Conservation (phyloP, 2,329 filamentous ascomycete genomes). For the Fusarium foetens region DNA sequence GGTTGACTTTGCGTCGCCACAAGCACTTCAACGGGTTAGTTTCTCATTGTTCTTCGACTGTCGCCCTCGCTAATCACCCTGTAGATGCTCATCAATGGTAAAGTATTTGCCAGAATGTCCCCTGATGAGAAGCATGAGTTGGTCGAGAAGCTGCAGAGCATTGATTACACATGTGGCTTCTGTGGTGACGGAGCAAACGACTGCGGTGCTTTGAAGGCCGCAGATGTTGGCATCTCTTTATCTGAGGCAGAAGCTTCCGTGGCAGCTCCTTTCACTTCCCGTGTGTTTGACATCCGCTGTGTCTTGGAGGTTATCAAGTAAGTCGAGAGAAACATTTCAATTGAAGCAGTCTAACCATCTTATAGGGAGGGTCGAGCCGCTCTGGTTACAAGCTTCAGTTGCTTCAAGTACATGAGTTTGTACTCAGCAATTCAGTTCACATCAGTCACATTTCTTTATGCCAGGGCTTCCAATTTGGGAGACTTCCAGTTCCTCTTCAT, state of each 20-base stretch:
- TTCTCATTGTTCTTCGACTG: background rate
- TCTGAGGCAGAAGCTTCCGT: constrained; percentile 98
- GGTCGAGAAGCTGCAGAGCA: constrained; percentile 94
- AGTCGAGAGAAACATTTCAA: constrained; percentile 23
- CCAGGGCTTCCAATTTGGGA: constrained; percentile 90
- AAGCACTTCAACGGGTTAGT: constrained; percentile 75
- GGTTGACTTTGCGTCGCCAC: constrained; percentile 86
- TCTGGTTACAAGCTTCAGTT: constrained; percentile 97
- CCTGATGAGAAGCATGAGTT: constrained; percentile 98
- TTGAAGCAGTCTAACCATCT: constrained; percentile 34
- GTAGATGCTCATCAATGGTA: constrained; percentile 88
- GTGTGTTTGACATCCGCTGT: constrained; percentile 95
- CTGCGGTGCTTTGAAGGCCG: constrained; percentile 94
- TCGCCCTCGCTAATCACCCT: background rate
- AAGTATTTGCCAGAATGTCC: constrained; percentile 98
- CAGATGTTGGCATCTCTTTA: constrained; percentile 95
- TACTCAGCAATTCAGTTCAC: constrained; percentile 99
- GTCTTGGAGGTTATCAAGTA: constrained; percentile 90
- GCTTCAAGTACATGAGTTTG: constrained; percentile 99
- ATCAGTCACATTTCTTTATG: constrained; percentile 95
- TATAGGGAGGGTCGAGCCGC: constrained; percentile 87
- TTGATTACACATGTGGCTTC: constrained; percentile 95
- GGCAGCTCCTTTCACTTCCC: constrained; percentile 96
- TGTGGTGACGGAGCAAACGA: constrained; percentile 98
- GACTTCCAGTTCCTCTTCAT: constrained; percentile 99